phyloP scores from a whole-genome alignment of 441 rosid genomes.

The Dalechampia spathulata region DNA sequence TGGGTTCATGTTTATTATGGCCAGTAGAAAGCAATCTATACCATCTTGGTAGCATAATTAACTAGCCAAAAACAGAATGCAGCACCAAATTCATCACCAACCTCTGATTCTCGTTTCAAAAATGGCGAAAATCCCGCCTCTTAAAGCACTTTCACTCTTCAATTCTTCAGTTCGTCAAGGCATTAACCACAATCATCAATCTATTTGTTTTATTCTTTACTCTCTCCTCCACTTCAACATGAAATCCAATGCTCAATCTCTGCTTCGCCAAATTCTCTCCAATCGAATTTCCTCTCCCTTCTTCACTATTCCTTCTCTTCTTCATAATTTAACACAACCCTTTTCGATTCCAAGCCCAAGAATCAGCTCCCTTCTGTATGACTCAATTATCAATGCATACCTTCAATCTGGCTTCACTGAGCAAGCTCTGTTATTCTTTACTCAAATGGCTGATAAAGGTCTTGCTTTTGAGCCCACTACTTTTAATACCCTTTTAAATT shows the following conservation, averaged over 20 bases:
- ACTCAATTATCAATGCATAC: conserved; percentile 40
- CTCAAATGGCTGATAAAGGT: conserved; percentile 44
- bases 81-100: conserved; percentile 16
- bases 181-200: conserved; percentile 39
- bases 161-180: conserved; percentile 29
- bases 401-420: conserved; percentile 37
- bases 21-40: too few species aligned
- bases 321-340: conserved; percentile 33
- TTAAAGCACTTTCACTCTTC: conserved; percentile 35
- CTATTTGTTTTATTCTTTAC: conserved; percentile 35
- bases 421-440: conserved; percentile 35
- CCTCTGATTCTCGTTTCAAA: conserved; percentile 27
- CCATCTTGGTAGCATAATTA: too few species aligned
- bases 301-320: conserved; percentile 42
- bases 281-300: conserved; percentile 34
- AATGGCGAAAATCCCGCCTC: conserved; percentile 49
- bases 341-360: conserved; percentile 7
- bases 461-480: conserved; percentile 31
- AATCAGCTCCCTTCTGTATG: conserved; percentile 28
- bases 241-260: conserved; percentile 36
- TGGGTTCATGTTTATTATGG: too few species aligned
- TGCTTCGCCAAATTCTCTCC: conserved; percentile 40
- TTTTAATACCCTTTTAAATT: conserved; percentile 39
- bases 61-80: not conserved
- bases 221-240: conserved; percentile 35